Conservation (phyloP, 2,329 filamentous ascomycete genomes). For the Nothophaeocryptopus gaeumannii region DNA sequence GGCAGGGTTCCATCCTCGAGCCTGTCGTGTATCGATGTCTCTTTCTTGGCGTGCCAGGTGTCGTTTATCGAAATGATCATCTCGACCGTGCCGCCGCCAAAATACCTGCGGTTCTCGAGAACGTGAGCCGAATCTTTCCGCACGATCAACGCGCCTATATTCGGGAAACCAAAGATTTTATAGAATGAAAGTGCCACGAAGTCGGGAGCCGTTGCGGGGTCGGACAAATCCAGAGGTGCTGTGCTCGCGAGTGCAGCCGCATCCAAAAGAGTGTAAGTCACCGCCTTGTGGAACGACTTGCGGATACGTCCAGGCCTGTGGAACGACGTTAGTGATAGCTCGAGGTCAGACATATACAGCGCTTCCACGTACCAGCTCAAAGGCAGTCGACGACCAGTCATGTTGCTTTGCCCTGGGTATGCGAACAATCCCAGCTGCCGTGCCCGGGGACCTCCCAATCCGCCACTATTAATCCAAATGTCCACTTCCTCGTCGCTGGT, state of each 20-base stretch:
- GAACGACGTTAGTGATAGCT: slow-evolving; percentile 21
- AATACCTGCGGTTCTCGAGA: slow-evolving; percentile 57
- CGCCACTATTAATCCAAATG: slow-evolving; percentile 43
- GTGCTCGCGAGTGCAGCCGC: slow-evolving; percentile 65
- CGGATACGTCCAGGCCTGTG: slow-evolving; percentile 34
- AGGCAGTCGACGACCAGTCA: slow-evolving; percentile 39
- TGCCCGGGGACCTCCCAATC: slow-evolving; percentile 30
- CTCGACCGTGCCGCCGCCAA: slow-evolving; percentile 65
- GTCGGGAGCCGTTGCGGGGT: slow-evolving; percentile 55
- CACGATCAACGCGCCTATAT: slow-evolving; percentile 60
- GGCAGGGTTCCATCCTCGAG: slow-evolving; percentile 67
- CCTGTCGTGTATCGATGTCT: slow-evolving; percentile 55
- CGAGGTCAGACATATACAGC: not conserved
- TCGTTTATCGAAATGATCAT: slow-evolving; percentile 55
- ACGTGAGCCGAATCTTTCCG: slow-evolving; percentile 56
- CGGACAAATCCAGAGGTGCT: slow-evolving; percentile 54
- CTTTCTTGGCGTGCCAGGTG: slow-evolving; percentile 56
- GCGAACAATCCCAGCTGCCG: slow-evolving; percentile 38
- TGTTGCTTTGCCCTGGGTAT: slow-evolving; percentile 42
- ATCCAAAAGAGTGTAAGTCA: slow-evolving; percentile 56
- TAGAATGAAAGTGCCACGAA: slow-evolving; percentile 62
- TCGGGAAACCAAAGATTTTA: slow-evolving; percentile 66
- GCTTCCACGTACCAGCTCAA: slow-evolving; percentile 31
- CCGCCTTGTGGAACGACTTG: slow-evolving; percentile 34
- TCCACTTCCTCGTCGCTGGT: slow-evolving; percentile 41